Evolutionary conservation across 2,329 filamentous ascomycete species (phyloP).

Genomic region (Arthroderma sp.): DNA sequence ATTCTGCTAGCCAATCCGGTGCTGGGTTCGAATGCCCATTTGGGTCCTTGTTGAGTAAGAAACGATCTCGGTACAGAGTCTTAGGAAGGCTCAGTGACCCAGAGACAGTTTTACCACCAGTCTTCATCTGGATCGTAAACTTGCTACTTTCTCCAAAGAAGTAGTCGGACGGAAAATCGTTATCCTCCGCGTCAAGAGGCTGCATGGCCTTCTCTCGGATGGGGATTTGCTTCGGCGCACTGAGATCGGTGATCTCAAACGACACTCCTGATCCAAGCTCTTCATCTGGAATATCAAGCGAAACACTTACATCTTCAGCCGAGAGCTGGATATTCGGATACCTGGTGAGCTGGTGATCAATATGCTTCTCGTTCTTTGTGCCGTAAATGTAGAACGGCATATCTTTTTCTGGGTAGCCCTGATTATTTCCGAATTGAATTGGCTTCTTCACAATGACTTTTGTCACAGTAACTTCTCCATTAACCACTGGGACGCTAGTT

Average conservation of each 20-base stretch:
- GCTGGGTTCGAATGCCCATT: not conserved
- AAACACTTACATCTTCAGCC: not conserved
- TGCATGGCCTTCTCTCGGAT: not conserved
- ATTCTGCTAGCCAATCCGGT: not conserved
- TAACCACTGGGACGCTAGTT: too few relatives aligned
- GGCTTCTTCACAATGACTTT: too few relatives aligned
- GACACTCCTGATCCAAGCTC: not conserved
- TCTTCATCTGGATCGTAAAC: not conserved
- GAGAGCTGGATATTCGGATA: slow-evolving; percentile 2
- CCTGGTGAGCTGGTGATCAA: slow-evolving; percentile 3
- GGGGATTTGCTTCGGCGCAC: not conserved
- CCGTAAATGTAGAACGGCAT: slow-evolving; percentile 7
- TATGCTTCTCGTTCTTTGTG: not conserved
- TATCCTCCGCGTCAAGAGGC: not conserved
- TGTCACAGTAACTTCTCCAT: too few relatives aligned
- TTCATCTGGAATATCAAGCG: not conserved
- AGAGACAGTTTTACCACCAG: too few relatives aligned
- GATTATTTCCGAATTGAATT: too few relatives aligned
- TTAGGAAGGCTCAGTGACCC: not conserved
- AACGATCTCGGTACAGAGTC: not conserved
- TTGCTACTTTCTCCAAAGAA: not conserved
- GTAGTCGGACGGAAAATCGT: not conserved
- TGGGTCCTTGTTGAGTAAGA: not conserved
- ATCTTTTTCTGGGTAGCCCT: slow-evolving; percentile 1
- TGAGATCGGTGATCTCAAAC: not conserved